Evolutionary conservation across 805 yeast species (phyloP).

Genomic region (Starmerella riodocensis): DNA sequence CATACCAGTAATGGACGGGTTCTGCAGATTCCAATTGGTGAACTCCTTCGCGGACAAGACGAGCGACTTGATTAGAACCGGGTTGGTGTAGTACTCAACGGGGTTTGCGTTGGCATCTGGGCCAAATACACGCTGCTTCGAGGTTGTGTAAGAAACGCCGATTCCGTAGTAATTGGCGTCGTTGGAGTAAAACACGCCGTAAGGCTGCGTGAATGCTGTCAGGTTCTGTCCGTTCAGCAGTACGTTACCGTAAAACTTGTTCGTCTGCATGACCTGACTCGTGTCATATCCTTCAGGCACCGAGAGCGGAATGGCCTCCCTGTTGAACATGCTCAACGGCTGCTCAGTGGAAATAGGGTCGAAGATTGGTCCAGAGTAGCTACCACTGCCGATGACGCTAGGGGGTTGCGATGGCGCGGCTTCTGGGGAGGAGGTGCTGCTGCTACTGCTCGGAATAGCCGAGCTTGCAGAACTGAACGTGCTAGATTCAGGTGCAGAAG

Average conservation of each 20-base stretch:
- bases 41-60: constrained; percentile 43
- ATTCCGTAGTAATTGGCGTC: constrained; percentile 38
- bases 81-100: constrained; percentile 41
- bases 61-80: constrained; percentile 41
- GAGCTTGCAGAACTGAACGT: not conserved
- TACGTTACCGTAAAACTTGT: constrained; percentile 62
- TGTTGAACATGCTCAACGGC: constrained; percentile 37
- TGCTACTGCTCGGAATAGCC: not conserved
- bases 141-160: constrained; percentile 46
- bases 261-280: constrained; percentile 46
- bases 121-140: constrained; percentile 35
- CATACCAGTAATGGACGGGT: constrained; percentile 32
- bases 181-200: constrained; percentile 44
- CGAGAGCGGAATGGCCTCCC: constrained; percentile 34
- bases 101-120: constrained; percentile 33
- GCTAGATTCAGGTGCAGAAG: too few relatives aligned
- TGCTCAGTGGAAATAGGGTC: constrained; percentile 33
- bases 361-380: constrained; percentile 35
- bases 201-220: constrained; percentile 55
- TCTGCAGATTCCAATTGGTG: constrained; percentile 23
- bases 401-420: constrained; percentile 13
- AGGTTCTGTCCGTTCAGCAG: constrained; percentile 41
- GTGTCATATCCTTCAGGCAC: constrained; percentile 39
- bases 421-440: constrained; percentile 6
- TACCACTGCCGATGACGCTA: constrained; percentile 17